phyloP scores from a whole-genome alignment of 768 basidiomycete genomes.

The Leccinum rimulosum region DNA sequence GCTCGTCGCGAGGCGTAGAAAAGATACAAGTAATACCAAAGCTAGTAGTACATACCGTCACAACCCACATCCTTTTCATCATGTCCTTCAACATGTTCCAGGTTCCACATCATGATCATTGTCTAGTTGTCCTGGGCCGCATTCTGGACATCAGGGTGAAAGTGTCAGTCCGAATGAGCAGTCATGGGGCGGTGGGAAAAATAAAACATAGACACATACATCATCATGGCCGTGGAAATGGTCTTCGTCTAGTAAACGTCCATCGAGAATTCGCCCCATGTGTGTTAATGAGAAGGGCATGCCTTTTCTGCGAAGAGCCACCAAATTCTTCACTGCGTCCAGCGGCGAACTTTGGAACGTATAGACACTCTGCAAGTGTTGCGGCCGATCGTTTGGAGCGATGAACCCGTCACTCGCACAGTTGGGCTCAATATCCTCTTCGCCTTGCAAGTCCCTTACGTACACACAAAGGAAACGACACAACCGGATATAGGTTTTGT shows the following conservation, averaged over 20 bases:
- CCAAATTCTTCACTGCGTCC: background rate
- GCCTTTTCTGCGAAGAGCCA: background rate
- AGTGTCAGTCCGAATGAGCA: no score
- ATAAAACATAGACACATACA: no score
- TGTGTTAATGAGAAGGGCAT: background rate
- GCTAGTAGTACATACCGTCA: no score
- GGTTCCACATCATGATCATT: no score
- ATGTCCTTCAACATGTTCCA: no score
- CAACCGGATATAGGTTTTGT: background rate
- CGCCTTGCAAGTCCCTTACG: conserved; percentile 3
- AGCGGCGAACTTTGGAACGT: conserved; percentile 34
- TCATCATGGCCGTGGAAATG: background rate
- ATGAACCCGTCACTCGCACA: conserved; percentile 16
- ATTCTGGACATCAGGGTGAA: no score
- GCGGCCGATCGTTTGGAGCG: conserved; percentile 6
- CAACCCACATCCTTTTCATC: no score
- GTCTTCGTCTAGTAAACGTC: background rate
- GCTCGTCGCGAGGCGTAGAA: no score
- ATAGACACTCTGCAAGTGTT: background rate
- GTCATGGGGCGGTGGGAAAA: no score
- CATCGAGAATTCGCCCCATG: background rate
- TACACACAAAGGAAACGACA: background rate
- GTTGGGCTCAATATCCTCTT: background rate
- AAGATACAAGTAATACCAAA: no score
- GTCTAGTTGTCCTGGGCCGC: no score